These are phyloP conservation scores for Scedosporium minutisporum DNA, from an alignment of 2,329 filamentous ascomycete genomes.

Conservation along the genomic window DNA sequence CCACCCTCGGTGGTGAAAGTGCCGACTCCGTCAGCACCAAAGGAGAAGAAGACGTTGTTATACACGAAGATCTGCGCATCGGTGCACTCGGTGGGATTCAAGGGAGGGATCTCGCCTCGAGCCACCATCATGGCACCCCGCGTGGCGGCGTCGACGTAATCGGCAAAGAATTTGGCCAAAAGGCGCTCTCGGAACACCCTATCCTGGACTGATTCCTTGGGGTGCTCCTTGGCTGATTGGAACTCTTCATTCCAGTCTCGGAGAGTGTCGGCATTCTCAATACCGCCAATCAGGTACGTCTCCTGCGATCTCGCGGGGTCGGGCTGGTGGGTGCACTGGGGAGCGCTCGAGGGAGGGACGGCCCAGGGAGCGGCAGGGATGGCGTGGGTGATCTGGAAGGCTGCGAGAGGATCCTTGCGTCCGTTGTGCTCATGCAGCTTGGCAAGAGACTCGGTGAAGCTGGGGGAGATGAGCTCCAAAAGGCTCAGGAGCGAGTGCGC, in stretches of 20 bases:
- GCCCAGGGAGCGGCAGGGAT: conserved; percentile 89
- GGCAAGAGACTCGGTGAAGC: conserved; percentile 68
- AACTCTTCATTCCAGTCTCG: conserved; percentile 99
- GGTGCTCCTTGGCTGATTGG: conserved; percentile 89
- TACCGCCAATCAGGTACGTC: conserved; percentile 78
- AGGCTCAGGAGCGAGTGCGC: conserved; percentile 82
- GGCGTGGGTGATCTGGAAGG: conserved; percentile 92
- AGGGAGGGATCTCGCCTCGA: conserved; percentile 78
- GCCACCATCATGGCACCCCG: conserved; percentile 87
- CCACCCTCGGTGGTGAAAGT: conserved; percentile 95
- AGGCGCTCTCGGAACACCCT: conserved; percentile 91
- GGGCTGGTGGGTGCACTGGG: conserved; percentile 60
- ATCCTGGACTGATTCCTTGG: conserved; percentile 88
- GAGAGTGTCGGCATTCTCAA: conserved; percentile 88
- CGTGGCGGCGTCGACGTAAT: conserved; percentile 93
- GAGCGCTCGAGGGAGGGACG: conserved; percentile 58
- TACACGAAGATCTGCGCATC: conserved; percentile 99
- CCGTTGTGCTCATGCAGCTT: conserved; percentile 77
- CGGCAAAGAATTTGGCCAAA: conserved; percentile 90
- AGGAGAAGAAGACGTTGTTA: conserved; percentile 99
- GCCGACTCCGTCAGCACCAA: conserved; percentile 91
- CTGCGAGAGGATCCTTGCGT: conserved; percentile 76
- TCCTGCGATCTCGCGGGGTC: conserved; percentile 89
- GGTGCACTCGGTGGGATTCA: conserved; percentile 86
- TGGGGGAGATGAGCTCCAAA: conserved; percentile 69